Evolutionary conservation across 352 stramenopile genomes (phyloP).

Genomic region (Pythium utonaiense): DNA sequence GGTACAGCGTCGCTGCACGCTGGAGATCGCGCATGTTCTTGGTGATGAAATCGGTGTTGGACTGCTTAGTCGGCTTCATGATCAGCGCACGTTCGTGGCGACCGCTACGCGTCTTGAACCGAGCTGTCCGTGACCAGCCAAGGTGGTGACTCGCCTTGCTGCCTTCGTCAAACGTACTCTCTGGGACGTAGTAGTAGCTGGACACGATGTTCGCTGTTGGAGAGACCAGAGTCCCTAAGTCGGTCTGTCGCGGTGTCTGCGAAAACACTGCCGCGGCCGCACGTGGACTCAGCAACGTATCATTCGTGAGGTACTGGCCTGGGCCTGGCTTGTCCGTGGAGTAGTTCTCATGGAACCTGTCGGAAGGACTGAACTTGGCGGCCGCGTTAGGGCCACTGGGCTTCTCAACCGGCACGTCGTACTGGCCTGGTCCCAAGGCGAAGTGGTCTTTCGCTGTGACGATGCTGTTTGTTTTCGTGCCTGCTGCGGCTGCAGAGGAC

Average conservation of each 20-base stretch:
- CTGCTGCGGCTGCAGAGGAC: neutral
- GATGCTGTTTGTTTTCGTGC: slow-evolving; percentile 3
- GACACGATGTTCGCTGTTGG: slow-evolving; percentile 45
- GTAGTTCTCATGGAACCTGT: slow-evolving; percentile 52
- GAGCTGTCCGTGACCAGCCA: slow-evolving; percentile 41
- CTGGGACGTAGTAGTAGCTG: slow-evolving; percentile 55
- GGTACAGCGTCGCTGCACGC: neutral
- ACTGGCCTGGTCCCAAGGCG: slow-evolving; percentile 53
- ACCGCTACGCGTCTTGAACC: slow-evolving; percentile 25
- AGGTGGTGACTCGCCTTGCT: slow-evolving; percentile 25
- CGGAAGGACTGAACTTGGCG: slow-evolving; percentile 58
- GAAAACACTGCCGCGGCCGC: slow-evolving; percentile 44
- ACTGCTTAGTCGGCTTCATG: neutral
- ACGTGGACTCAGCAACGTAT: slow-evolving; percentile 30
- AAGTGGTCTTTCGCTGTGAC: slow-evolving; percentile 42
- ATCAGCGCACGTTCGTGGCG: slow-evolving; percentile 16
- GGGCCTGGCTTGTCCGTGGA: slow-evolving; percentile 35
- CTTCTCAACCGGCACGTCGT: slow-evolving; percentile 31
- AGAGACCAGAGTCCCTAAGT: slow-evolving; percentile 30
- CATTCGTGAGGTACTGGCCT: slow-evolving; percentile 45
- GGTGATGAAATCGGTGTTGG: slow-evolving; percentile 9
- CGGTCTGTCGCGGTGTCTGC: slow-evolving; percentile 39
- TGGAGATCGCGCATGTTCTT: slow-evolving; percentile 12
- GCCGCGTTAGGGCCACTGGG: slow-evolving; percentile 22
- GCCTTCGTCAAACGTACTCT: slow-evolving; percentile 31